Evolutionary conservation across 805 yeast species (phyloP).

Genomic region (Pichia phayaonensis): DNA sequence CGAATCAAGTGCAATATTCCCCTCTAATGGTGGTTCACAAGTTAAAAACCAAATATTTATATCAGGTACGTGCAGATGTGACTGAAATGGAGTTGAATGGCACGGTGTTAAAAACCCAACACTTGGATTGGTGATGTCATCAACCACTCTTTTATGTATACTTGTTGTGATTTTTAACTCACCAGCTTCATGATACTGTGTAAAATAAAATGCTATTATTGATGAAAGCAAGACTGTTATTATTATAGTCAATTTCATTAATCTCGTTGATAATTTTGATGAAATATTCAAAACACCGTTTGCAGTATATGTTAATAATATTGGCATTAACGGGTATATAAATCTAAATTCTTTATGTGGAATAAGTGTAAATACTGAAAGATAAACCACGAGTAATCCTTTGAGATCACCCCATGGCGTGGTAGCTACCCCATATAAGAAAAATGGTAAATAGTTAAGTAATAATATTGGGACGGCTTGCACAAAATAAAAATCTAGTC

Average conservation of each 20-base stretch:
- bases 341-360: conserved; percentile 90
- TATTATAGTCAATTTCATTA: conserved; percentile 6
- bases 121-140: conserved; percentile 17
- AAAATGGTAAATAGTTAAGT: conserved; percentile 58
- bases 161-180: conserved; percentile 37
- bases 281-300: conserved; percentile 24
- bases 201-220: conserved; percentile 30
- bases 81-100: conserved; percentile 95
- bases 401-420: conserved; percentile 18
- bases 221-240: conserved; percentile 11
- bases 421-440: conserved; percentile 34
- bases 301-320: conserved; percentile 48
- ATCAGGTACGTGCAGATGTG: conserved; percentile 58
- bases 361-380: conserved; percentile 53
- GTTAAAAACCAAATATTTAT: conserved; percentile 69
- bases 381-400: conserved; percentile 31
- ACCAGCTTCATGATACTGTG: conserved; percentile 79
- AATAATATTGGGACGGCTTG: conserved; percentile 79
- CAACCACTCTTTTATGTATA: neutral
- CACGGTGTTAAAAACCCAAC: conserved; percentile 91
- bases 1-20: conserved; percentile 18
- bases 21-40: conserved; percentile 81
- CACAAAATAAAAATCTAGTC: conserved; percentile 74
- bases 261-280: conserved; percentile 1
- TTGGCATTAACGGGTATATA: conserved; percentile 76